Evolutionary conservation across 345 rosid species (phyloP).

Genomic region (Reutealis trisperma): DNA sequence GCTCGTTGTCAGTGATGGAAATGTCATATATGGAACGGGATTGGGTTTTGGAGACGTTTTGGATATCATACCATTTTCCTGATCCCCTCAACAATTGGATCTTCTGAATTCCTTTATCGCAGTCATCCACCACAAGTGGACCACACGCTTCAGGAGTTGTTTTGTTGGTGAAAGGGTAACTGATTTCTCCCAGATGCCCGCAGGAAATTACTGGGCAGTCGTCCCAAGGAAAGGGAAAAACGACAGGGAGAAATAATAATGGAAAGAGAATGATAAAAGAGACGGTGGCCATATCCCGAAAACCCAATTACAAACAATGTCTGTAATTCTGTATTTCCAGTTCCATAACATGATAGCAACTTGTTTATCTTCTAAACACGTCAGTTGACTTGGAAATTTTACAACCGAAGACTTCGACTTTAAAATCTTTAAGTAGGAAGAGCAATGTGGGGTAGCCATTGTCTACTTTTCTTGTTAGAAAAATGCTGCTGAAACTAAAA

Average conservation of each 20-base stretch:
- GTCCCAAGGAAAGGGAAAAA: neutral
- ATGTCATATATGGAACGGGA: neutral
- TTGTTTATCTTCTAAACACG: neutral
- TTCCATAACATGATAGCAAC: neutral
- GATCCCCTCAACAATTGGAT: neutral
- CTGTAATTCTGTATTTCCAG: neutral
- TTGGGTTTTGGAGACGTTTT: neutral
- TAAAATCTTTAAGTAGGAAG: too few species aligned
- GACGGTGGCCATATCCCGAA: neutral
- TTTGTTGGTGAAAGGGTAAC: neutral
- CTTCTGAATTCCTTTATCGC: neutral
- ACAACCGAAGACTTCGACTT: constrained; percentile 3
- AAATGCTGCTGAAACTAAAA: too few species aligned
- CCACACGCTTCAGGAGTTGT: neutral
- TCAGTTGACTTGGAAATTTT: constrained; percentile 8
- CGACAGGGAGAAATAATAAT: neutral
- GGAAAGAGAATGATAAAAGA: neutral
- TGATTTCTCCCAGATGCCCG: neutral
- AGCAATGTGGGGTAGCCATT: too few species aligned
- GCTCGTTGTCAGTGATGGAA: constrained; percentile 4
- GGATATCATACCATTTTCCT: neutral
- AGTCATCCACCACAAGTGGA: neutral
- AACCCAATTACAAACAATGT: too few species aligned
- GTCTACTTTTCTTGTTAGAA: too few species aligned
- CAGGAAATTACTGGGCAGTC: neutral